Evolutionary conservation across 768 basidiomycete species (phyloP).

Genomic region (Filobasidium floriforme): DNA sequence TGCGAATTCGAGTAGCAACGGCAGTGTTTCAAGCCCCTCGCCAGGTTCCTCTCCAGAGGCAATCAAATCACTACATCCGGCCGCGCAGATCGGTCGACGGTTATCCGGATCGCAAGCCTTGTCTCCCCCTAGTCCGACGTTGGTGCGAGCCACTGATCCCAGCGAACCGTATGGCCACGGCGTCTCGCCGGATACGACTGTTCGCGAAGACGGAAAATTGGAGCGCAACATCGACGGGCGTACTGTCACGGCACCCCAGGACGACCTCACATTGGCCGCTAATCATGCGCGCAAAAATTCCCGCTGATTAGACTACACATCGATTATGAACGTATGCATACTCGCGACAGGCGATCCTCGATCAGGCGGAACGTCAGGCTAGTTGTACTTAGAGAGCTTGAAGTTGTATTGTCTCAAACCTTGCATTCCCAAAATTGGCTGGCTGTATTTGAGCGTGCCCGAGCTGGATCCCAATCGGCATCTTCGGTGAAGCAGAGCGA

Average conservation of each 20-base stretch:
- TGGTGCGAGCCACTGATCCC: slow-evolving; percentile 33
- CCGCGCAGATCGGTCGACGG: slow-evolving; percentile 21
- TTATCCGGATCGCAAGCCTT: slow-evolving; percentile 23
- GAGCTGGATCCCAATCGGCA: too few relatives aligned
- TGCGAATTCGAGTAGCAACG: slow-evolving; percentile 4
- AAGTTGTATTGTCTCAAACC: too few relatives aligned
- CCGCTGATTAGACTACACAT: not conserved
- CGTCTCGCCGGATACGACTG: slow-evolving; percentile 34
- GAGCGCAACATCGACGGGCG: slow-evolving; percentile 33
- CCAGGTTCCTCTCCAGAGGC: slow-evolving; percentile 19
- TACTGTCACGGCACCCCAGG: slow-evolving; percentile 34
- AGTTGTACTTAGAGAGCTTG: too few relatives aligned
- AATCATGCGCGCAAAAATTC: slow-evolving; percentile 13
- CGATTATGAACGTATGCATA: too few relatives aligned
- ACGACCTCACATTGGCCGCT: slow-evolving; percentile 33
- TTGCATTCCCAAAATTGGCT: too few relatives aligned
- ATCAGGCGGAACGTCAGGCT: too few relatives aligned
- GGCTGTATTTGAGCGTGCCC: too few relatives aligned
- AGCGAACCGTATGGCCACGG: slow-evolving; percentile 42
- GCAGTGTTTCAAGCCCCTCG: slow-evolving; percentile 13
- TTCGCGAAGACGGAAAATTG: slow-evolving; percentile 36
- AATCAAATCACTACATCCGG: slow-evolving; percentile 16
- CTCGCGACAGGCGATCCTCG: too few relatives aligned
- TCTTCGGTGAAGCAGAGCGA: too few relatives aligned
- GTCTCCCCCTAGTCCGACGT: slow-evolving; percentile 40